Base-by-base conservation (phyloP, 495 filamentous ascomycete species). In the Aeminium ludgeri region DNA sequence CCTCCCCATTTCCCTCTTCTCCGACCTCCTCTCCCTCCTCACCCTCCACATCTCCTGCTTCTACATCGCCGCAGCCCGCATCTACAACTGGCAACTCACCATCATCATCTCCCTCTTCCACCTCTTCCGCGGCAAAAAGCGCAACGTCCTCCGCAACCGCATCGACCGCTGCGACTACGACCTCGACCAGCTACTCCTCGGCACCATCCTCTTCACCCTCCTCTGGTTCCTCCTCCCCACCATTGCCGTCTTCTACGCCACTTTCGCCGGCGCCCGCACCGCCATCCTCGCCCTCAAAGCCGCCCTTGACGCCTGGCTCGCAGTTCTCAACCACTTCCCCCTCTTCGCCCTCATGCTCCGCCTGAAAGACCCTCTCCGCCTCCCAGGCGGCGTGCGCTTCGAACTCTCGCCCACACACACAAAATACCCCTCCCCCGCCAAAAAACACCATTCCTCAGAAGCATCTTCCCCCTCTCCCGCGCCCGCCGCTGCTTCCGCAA, bases 151-250 rank as follows among this genome's bases (percentile, higher is more conserved):
- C 10, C 76, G 89, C 48, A 95, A 95, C 51, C 84, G 89, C 56
- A 95, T 96, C 48, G 89, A 99, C 56, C 87, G 84, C 29, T 99
- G 91, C 66, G 89, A 99, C 60, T 99, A 99, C 59, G 89, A 94
- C 56, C 78, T 99, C 13, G 89, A 99, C 55, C 91, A 99, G 59
- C 76, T 99, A 3, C 75, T 99, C 6, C 75, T 99, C 11, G 89
- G 89, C 25, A 96, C 89, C 1, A 96, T 96, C 17, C 68, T 99
- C 7, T 99, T 99, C 50, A 95, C 91, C 1, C 69, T 96, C 10
- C 70, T 96, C 1, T 93, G 91, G 65, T 99, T 96, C 57, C 68
- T 99, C 16, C 67, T 96, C 0, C 91, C 89, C 0, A 99, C 89
- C 2, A 82, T 99, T 20, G 68, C 86, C 31, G 91, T 95, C 8